These are phyloP conservation scores for Pichia terricola DNA, from an alignment of 1,139 yeast species.

Conservation along the genomic window DNA sequence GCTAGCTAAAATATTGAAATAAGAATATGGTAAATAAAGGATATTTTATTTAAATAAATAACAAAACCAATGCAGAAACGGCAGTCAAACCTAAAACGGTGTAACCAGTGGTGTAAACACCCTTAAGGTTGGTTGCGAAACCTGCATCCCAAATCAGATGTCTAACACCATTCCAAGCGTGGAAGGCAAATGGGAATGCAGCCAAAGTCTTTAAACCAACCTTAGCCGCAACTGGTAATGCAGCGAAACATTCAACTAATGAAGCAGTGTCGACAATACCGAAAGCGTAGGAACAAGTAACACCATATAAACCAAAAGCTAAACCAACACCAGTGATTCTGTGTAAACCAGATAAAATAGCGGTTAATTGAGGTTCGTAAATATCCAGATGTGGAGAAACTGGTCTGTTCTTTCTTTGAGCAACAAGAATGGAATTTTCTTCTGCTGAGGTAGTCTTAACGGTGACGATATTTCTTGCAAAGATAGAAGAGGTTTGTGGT, in stretches of 20 bases:
- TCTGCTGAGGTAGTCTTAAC: slow-evolving; percentile 52
- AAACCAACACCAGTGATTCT: slow-evolving; percentile 82
- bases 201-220: slow-evolving; percentile 56
- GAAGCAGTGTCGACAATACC: slow-evolving; percentile 57
- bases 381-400: slow-evolving; percentile 83
- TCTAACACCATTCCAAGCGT: slow-evolving; percentile 77
- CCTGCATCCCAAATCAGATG: slow-evolving; percentile 91
- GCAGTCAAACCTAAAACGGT: slow-evolving; percentile 67
- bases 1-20: neutral
- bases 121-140: slow-evolving; percentile 65
- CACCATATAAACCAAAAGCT: slow-evolving; percentile 70
- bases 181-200: slow-evolving; percentile 83
- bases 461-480: slow-evolving; percentile 37
- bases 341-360: slow-evolving; percentile 72
- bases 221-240: slow-evolving; percentile 56
- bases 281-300: slow-evolving; percentile 68
- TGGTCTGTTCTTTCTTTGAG: slow-evolving; percentile 86
- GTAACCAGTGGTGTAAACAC: slow-evolving; percentile 90
- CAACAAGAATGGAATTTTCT: slow-evolving; percentile 61
- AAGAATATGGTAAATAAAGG: neutral
- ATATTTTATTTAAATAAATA: slow-evolving; percentile 27
- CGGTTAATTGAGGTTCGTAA: slow-evolving; percentile 83
- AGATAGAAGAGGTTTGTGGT: slow-evolving; percentile 10
- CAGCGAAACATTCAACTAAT: slow-evolving; percentile 45
- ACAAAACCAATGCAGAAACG: slow-evolving; percentile 49